These are phyloP conservation scores for Leccinum disarticulatum DNA, from an alignment of 768 basidiomycete species.

Conservation along the genomic window DNA sequence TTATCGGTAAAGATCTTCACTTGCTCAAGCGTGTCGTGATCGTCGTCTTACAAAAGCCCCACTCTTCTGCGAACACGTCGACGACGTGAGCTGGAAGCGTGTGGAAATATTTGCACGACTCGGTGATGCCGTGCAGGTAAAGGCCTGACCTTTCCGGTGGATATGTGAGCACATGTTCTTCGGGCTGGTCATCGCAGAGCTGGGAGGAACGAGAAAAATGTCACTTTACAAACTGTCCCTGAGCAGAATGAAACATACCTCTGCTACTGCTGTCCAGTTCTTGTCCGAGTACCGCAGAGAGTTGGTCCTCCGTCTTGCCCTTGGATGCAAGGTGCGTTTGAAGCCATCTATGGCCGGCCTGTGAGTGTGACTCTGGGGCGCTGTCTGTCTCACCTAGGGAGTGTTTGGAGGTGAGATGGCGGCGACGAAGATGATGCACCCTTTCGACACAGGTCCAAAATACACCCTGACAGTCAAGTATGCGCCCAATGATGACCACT, in stretches of 20 bases:
- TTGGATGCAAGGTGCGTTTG: conserved; percentile 51
- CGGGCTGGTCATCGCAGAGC: conserved; percentile 97
- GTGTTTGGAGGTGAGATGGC: conserved; percentile 93
- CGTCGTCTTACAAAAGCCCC: conserved; percentile 86
- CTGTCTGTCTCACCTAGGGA: conserved; percentile 63
- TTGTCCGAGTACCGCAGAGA: conserved; percentile 72
- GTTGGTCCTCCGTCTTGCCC: conserved; percentile 67
- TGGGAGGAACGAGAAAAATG: conserved; percentile 30
- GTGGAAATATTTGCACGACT: conserved; percentile 59
- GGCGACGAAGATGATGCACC: conserved; percentile 94
- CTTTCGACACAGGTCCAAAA: too few species aligned
- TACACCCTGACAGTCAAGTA: too few species aligned
- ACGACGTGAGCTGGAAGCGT: conserved; percentile 70
- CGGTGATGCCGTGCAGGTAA: conserved; percentile 90
- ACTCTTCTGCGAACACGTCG: conserved; percentile 79
- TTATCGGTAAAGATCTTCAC: conserved; percentile 73
- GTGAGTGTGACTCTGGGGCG: conserved; percentile 62
- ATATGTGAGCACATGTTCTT: conserved; percentile 92
- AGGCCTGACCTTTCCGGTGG: conserved; percentile 81
- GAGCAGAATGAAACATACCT: conserved; percentile 51
- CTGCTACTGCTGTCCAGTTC: conserved; percentile 87
- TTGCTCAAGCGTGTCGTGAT: conserved; percentile 62
- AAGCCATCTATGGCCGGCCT: conserved; percentile 85
- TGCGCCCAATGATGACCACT: too few species aligned
- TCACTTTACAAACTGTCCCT: not conserved